Evolutionary conservation across 2,329 filamentous ascomycete species (phyloP).

Genomic region (Gyromitra esculenta): DNA sequence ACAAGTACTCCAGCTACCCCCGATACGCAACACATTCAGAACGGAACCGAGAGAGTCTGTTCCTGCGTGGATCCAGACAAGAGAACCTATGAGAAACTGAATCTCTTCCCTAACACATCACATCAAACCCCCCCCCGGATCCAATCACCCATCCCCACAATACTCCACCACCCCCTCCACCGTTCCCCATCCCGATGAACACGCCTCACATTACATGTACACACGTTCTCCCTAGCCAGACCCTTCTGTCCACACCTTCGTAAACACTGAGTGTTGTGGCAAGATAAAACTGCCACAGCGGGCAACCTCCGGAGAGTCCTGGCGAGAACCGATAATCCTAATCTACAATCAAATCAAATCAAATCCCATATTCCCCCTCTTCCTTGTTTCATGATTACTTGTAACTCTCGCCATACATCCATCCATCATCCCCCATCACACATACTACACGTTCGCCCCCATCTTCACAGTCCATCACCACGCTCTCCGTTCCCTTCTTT

Average conservation of each 20-base stretch:
- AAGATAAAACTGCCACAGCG: not conserved
- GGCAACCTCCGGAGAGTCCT: not conserved
- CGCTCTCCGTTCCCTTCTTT: constrained; percentile 21
- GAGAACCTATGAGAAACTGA: not conserved
- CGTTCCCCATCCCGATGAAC: constrained; percentile 1
- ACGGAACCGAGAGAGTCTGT: not conserved
- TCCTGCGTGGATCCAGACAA: constrained; percentile 13
- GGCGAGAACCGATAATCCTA: not conserved
- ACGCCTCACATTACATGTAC: not conserved
- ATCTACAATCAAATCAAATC: constrained; percentile 2
- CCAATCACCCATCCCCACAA: not conserved
- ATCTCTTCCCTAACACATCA: too few relatives aligned
- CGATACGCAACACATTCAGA: too few relatives aligned
- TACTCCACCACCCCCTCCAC: not conserved
- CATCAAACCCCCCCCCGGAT: not conserved
- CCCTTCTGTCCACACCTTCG: too few relatives aligned
- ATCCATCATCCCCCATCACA: not conserved
- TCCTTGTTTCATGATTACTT: constrained; percentile 4
- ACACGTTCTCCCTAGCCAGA: not conserved
- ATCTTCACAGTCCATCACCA: constrained; percentile 20
- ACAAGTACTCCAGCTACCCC: too few relatives aligned
- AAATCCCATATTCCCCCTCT: not conserved
- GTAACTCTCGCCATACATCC: not conserved
- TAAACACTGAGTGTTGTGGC: not conserved
- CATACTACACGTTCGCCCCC: not conserved